Percentiles rank a stretch among this genome's conserved stretches.
Evolutionary conservation across 1,284 basidiomycete species (phyloP).

Genomic region (Malassezia yamatoensis): DNA sequence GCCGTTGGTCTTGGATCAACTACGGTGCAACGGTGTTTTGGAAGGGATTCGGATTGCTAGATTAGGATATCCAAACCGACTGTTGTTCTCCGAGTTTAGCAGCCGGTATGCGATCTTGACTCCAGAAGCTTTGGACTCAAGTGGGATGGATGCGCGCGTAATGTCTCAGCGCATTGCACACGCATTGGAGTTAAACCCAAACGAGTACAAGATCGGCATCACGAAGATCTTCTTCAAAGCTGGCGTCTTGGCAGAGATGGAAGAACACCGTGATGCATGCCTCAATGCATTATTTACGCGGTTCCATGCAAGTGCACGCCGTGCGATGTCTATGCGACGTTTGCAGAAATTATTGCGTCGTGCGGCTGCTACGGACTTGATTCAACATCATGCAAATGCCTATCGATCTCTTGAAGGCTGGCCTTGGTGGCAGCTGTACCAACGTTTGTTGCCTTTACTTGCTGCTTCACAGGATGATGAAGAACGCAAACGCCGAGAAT

Average conservation of each 20-base stretch:
- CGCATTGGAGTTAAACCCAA: constrained; percentile 73
- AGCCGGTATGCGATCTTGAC: constrained; percentile 93
- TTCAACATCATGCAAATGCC: constrained; percentile 84
- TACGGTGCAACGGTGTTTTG: constrained; percentile 95
- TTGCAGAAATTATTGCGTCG: constrained; percentile 93
- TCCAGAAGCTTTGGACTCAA: constrained; percentile 77
- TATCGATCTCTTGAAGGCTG: constrained; percentile 74
- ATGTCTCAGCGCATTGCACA: constrained; percentile 88
- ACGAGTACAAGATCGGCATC: constrained; percentile 79
- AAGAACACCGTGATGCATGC: constrained; percentile 77
- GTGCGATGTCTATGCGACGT: constrained; percentile 74
- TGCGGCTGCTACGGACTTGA: constrained; percentile 77
- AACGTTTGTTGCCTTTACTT: constrained; percentile 78
- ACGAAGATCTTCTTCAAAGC: constrained; percentile 99
- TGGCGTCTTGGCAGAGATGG: constrained; percentile 91
- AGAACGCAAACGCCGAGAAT: constrained; percentile 76
- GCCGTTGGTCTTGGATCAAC: constrained; percentile 87
- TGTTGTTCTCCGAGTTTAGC: constrained; percentile 93
- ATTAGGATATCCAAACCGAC: constrained; percentile 88
- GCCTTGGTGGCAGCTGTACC: constrained; percentile 99
- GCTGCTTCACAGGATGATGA: constrained; percentile 87
- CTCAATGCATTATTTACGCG: constrained; percentile 81
- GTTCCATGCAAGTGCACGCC: constrained; percentile 74
- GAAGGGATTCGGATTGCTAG: constrained; percentile 98
- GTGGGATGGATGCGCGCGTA: constrained; percentile 94